Evolutionary conservation across 2,329 filamentous ascomycete species (phyloP).

Genomic region (Neonectria sp.): DNA sequence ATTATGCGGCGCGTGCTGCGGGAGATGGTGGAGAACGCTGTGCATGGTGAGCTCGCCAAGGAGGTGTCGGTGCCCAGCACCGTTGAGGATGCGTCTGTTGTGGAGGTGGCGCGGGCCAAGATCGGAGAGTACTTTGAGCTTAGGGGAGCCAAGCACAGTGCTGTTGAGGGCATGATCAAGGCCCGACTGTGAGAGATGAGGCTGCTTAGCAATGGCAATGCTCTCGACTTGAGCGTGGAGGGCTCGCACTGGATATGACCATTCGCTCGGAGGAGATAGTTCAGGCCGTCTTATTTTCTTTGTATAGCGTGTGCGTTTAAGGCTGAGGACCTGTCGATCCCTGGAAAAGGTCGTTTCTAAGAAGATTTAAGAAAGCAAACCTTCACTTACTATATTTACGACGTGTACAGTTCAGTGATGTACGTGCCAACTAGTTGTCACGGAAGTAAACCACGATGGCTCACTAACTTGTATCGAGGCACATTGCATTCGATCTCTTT

Average conservation of each 20-base stretch:
- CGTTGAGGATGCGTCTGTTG: slow-evolving; percentile 83
- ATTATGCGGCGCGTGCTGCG: slow-evolving; percentile 86
- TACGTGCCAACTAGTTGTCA: background rate
- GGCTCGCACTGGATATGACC: slow-evolving; percentile 8
- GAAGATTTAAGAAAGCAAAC: background rate
- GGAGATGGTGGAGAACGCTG: slow-evolving; percentile 87
- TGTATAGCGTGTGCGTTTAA: slow-evolving; percentile 33
- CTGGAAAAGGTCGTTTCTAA: slow-evolving; percentile 12
- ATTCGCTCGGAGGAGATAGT: slow-evolving; percentile 28
- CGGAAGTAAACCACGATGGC: background rate
- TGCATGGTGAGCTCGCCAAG: slow-evolving; percentile 80
- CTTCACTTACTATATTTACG: too few relatives aligned
- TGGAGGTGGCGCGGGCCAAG: slow-evolving; percentile 80
- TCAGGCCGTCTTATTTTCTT: slow-evolving; percentile 26
- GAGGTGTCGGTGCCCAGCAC: slow-evolving; percentile 84
- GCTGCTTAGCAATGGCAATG: background rate
- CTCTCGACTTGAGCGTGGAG: background rate
- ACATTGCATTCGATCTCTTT: too few relatives aligned
- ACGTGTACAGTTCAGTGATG: background rate
- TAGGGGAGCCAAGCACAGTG: slow-evolving; percentile 58
- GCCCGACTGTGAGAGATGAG: slow-evolving; percentile 63
- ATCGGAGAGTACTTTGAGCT: slow-evolving; percentile 82
- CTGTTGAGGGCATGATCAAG: slow-evolving; percentile 66
- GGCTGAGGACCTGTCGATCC: slow-evolving; percentile 24
- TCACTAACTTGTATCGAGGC: too few relatives aligned